Evolutionary conservation across 352 stramenopile species (phyloP).

Genomic region (Elongisporangium prolatum): DNA sequence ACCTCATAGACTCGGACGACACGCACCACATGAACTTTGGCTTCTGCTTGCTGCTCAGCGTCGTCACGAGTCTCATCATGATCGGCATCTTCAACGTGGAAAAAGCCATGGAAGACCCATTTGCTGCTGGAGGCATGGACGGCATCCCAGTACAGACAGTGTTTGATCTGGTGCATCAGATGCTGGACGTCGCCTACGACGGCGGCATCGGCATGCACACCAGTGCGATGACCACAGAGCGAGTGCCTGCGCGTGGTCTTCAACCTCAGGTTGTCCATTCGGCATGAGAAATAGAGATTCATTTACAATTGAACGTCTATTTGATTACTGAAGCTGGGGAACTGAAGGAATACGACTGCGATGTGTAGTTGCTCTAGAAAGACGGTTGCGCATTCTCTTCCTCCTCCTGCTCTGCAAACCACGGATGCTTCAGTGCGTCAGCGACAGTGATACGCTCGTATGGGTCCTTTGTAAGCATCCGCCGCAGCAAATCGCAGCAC

Average conservation of each 20-base stretch:
- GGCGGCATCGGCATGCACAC: not conserved
- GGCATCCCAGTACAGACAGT: conserved; percentile 57
- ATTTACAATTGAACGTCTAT: no score
- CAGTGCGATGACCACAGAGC: no score
- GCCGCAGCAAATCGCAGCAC: conserved; percentile 41
- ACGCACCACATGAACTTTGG: conserved; percentile 61
- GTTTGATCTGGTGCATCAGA: conserved; percentile 41
- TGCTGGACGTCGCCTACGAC: conserved; percentile 49
- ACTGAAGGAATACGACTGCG: no score
- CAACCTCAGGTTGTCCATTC: no score
- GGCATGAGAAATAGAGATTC: no score
- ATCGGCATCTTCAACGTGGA: conserved; percentile 88
- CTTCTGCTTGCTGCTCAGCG: conserved; percentile 70
- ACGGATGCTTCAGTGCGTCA: conserved; percentile 13
- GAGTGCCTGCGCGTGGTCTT: no score
- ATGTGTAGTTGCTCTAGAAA: no score
- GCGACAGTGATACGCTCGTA: conserved; percentile 44
- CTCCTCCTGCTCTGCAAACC: no score
- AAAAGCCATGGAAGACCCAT: conserved; percentile 80
- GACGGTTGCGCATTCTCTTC: no score
- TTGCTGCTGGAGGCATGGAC: conserved; percentile 59
- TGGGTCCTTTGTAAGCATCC: conserved; percentile 48
- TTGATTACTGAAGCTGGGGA: no score
- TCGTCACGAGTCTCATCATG: conserved; percentile 79
- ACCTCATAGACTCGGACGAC: conserved; percentile 50